Percentiles rank a stretch among this genome's conserved stretches.
Evolutionary conservation across 805 yeast genomes (phyloP).

Genomic region (Candida fluviatilis): DNA sequence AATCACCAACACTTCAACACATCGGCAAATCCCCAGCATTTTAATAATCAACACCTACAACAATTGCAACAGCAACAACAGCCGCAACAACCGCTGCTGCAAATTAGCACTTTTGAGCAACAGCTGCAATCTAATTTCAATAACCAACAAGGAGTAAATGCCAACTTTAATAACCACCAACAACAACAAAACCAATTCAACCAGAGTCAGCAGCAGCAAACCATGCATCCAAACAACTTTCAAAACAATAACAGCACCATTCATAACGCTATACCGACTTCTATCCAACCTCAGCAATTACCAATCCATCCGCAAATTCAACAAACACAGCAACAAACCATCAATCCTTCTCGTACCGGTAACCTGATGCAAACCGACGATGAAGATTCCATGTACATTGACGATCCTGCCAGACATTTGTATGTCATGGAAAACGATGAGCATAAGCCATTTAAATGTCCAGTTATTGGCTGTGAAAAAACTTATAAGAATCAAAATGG

Average conservation of each 20-base stretch:
- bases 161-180: slow-evolving; percentile 2
- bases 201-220: slow-evolving; percentile 9
- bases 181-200: slow-evolving; percentile 3
- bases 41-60: slow-evolving; percentile 8
- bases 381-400: slow-evolving; percentile 76
- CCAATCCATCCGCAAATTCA: slow-evolving; percentile 11
- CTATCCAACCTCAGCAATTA: slow-evolving; percentile 16
- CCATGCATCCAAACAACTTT: slow-evolving; percentile 17
- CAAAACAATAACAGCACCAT: slow-evolving; percentile 15
- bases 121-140: slow-evolving; percentile 14
- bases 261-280: slow-evolving; percentile 14
- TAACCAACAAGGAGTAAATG: slow-evolving; percentile 16
- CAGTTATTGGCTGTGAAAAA: slow-evolving; percentile 97
- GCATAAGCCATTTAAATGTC: slow-evolving; percentile 93
- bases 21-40: slow-evolving; percentile 7
- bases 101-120: slow-evolving; percentile 12
- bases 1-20: slow-evolving; percentile 14
- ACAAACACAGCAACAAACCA: slow-evolving; percentile 12
- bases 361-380: slow-evolving; percentile 47
- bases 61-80: slow-evolving; percentile 15
- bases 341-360: slow-evolving; percentile 13
- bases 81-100: slow-evolving; percentile 11
- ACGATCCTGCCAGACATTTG: slow-evolving; percentile 93
- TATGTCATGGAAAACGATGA: slow-evolving; percentile 91
- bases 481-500: slow-evolving; percentile 98